These are phyloP conservation scores for Esteya vermicola DNA, from an alignment of 2,329 filamentous ascomycete genomes.

Conservation along the genomic window DNA sequence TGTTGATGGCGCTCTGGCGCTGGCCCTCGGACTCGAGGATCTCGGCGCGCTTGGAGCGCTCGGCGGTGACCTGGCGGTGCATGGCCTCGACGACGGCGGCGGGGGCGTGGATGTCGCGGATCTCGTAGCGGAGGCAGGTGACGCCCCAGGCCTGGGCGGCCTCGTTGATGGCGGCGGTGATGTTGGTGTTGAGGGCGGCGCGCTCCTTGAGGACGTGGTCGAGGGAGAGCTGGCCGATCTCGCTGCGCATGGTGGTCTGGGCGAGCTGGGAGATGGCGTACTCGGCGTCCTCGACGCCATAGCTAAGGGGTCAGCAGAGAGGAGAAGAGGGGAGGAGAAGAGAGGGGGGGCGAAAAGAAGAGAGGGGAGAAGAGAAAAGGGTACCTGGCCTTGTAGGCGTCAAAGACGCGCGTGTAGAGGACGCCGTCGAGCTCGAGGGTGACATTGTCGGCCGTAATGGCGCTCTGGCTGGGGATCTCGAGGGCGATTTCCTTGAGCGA, in stretches of 20 bases:
- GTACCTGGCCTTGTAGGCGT: conserved; percentile 92
- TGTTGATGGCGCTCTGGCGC: conserved; percentile 94
- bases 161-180: conserved; percentile 97
- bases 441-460: conserved; percentile 97
- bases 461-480: conserved; percentile 94
- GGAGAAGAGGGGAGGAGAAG: background rate
- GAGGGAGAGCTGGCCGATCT: conserved; percentile 90
- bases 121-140: conserved; percentile 91
- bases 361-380: background rate
- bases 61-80: conserved; percentile 95
- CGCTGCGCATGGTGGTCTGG: conserved; percentile 96
- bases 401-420: conserved; percentile 88
- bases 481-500: conserved; percentile 91
- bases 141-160: conserved; percentile 95
- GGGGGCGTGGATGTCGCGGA: conserved; percentile 93
- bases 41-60: conserved; percentile 93
- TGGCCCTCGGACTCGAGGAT: conserved; percentile 96
- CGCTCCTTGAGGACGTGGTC: conserved; percentile 98
- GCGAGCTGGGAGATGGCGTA: conserved; percentile 97
- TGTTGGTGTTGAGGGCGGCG: conserved; percentile 90
- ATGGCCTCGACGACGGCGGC: conserved; percentile 90
- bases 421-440: conserved; percentile 93
- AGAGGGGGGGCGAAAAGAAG: background rate
- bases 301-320: conserved; percentile 35
- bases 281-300: conserved; percentile 95